Percentiles rank a stretch among this genome's conserved stretches.
Conservation (phyloP, 371 early-diverging fungal species). For the Mortierella sp. region DNA sequence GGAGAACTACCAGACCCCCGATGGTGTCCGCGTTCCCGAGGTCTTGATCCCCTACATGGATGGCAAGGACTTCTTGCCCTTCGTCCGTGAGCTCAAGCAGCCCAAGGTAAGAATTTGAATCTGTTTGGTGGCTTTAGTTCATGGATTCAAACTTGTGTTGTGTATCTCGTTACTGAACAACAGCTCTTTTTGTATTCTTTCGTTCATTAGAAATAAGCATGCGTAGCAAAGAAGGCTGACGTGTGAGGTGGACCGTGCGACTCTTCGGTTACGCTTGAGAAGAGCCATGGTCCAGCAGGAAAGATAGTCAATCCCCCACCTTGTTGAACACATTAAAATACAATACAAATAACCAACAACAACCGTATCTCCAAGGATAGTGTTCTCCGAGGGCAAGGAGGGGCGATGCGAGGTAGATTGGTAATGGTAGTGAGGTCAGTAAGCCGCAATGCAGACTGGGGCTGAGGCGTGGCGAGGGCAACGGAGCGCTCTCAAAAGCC, state of each 20-base stretch:
- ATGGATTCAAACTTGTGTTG: neutral
- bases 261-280: neutral
- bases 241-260: conserved; percentile 2
- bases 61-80: conserved; percentile 93
- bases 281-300: neutral
- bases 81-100: conserved; percentile 61
- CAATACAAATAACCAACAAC: neutral
- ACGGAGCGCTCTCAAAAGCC: neutral
- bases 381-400: neutral
- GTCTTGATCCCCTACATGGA: conserved; percentile 95
- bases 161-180: neutral
- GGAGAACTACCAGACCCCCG: conserved; percentile 98
- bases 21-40: conserved; percentile 91
- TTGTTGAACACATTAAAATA: neutral
- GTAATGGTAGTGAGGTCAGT: neutral
- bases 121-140: neutral
- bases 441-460: neutral
- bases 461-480: conserved; percentile 14
- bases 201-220: conserved; percentile 34
- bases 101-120: conserved; percentile 44
- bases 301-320: conserved; percentile 7
- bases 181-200: neutral
- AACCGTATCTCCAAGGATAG: neutral
- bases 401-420: neutral
- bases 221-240: neutral